Percentiles rank a stretch among this genome's conserved stretches.
Evolutionary conservation across 805 yeast species (phyloP).

Genomic region (Tetrapisispora namnaoensis): DNA sequence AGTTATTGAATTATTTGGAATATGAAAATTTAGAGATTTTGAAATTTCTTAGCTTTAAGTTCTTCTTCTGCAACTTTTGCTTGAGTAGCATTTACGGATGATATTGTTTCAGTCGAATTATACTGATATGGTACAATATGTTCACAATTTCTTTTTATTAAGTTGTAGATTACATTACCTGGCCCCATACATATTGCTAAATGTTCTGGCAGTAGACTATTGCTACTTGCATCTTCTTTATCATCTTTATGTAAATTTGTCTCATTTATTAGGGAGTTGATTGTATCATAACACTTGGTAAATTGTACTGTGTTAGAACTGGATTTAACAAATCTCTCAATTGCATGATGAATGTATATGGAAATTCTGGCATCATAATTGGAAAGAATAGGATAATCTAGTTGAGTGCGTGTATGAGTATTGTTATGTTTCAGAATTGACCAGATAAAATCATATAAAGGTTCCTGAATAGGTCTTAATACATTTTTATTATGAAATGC

Average conservation of each 20-base stretch:
- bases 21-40: neutral
- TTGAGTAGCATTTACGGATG: constrained; percentile 10
- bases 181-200: constrained; percentile 26
- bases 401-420: constrained; percentile 15
- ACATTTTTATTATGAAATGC: constrained; percentile 29
- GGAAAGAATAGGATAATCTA: constrained; percentile 24
- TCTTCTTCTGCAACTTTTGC: neutral
- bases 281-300: constrained; percentile 25
- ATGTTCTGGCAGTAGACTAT: neutral
- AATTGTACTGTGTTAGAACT: constrained; percentile 28
- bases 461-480: constrained; percentile 25
- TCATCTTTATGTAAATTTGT: constrained; percentile 2
- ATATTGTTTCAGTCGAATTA: constrained; percentile 20
- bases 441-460: constrained; percentile 28
- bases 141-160: constrained; percentile 22
- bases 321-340: constrained; percentile 27
- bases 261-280: constrained; percentile 7
- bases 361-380: constrained; percentile 26
- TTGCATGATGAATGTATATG: constrained; percentile 20
- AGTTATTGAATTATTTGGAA: neutral
- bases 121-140: constrained; percentile 15
- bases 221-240: constrained; percentile 4
- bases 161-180: constrained; percentile 22
- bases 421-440: constrained; percentile 22
- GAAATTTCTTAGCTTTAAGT: neutral